Base-by-base conservation (phyloP, 331 rosid genomes). In the Phaseolus coccineus region DNA sequence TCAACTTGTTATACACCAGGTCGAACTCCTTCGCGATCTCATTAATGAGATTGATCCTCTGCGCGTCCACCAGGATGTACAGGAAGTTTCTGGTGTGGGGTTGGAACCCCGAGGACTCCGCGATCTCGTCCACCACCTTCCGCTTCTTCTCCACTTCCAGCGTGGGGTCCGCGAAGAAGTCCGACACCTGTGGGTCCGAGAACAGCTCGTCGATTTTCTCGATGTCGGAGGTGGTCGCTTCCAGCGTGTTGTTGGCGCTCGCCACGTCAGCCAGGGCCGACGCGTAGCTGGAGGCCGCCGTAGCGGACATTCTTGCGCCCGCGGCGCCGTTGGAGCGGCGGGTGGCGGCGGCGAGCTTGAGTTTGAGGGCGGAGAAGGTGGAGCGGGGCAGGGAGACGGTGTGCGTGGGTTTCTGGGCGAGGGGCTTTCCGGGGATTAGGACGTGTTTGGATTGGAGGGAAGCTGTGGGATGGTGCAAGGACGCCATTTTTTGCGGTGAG, bases 251-350 rank as follows among this genome's bases (percentile, higher is more conserved):
- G 90, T 84, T 91, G 22, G 90, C 28, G 0, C 59, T 46, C 6
- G 97, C 97, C 13, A 93, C 76, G 31, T 93, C 97, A 9, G 94
- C 98, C 1, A 95, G 82, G 2, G 98, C 99, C 1, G 76, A 0
- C 1, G 99, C 97, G 84, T 95, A 95, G 90, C 92, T 91, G 27
- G 88, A 22, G 24, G 97, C 91, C 0, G 88, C 97, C 0, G 88
- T 46, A 25, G 92, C 73, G 0, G 71, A 47, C 97, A 93, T 93
- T 51, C 76, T 82, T 4, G 96, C 82, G 1, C 93, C 91, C 44
- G 80, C 61, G 1, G 80, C 77, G 10, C 77, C 84, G 5, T 65
- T 77, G 35, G 86, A 37, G 80, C 89, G 90, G 77, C 88, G 90
- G 53, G 30, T 3, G 78, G 62, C 9, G 4, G 4, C 12, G 63